Evolutionary conservation across 108 stramenopile species (phyloP).

Genomic region (Fragilariopsis cylindrus): DNA sequence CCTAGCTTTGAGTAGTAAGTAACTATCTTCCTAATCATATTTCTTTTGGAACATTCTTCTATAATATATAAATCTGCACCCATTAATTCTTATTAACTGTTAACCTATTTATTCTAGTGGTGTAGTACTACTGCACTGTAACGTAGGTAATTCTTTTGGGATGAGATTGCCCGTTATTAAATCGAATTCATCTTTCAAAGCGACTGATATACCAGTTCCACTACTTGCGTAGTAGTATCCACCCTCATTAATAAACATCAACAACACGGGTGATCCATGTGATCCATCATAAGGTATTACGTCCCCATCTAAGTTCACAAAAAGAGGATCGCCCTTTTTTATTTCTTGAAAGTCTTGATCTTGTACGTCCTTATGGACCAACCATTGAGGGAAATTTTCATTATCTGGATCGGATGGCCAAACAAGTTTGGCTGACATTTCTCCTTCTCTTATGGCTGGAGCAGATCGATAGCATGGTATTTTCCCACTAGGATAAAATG

Average conservation of each 20-base stretch:
- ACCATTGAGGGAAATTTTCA: conserved; percentile 62
- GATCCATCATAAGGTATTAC: conserved; percentile 74
- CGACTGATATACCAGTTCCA: conserved; percentile 79
- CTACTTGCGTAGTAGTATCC: conserved; percentile 84
- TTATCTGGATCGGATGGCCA: conserved; percentile 70
- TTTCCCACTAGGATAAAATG: conserved; percentile 38
- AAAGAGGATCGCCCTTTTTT: conserved; percentile 70
- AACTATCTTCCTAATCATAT: too few relatives aligned
- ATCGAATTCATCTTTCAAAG: conserved; percentile 54
- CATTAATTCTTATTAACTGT: too few relatives aligned
- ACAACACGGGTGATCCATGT: conserved; percentile 65
- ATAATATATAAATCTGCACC: too few relatives aligned
- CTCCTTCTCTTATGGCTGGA: conserved; percentile 61
- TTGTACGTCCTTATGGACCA: conserved; percentile 73
- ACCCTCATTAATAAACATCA: conserved; percentile 88
- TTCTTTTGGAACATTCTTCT: too few relatives aligned
- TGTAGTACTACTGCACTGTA: too few relatives aligned
- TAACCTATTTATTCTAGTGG: too few relatives aligned
- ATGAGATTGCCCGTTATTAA: conserved; percentile 46
- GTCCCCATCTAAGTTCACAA: conserved; percentile 62
- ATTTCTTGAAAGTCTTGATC: conserved; percentile 66
- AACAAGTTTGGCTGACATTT: conserved; percentile 70
- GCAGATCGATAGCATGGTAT: conserved; percentile 82
- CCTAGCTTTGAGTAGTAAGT: too few relatives aligned
- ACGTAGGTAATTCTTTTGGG: neutral